phyloP scores from a whole-genome alignment of 2,329 filamentous ascomycete genomes.

The Periconia macrospinosa region DNA sequence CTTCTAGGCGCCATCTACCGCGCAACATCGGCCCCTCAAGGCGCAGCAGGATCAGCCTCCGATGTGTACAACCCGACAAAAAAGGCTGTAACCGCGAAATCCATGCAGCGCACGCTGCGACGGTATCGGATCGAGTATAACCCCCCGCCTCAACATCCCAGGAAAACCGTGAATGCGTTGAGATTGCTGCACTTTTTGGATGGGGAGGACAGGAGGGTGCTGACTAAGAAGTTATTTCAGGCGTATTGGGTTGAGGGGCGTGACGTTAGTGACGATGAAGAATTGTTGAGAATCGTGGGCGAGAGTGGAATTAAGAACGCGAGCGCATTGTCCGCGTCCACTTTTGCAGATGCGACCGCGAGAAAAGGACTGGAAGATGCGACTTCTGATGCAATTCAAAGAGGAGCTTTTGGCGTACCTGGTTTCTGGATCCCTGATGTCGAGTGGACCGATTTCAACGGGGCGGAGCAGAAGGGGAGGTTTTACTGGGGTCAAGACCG shows the following conservation, averaged over 20 bases:
- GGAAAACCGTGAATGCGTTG: slow-evolving; percentile 37
- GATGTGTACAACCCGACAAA: slow-evolving; percentile 41
- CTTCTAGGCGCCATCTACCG: slow-evolving; percentile 42
- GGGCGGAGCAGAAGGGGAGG: slow-evolving; percentile 17
- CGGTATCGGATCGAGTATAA: slow-evolving; percentile 33
- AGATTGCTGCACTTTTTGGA: slow-evolving; percentile 29
- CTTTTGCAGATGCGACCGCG: slow-evolving; percentile 21
- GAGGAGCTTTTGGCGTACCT: slow-evolving; percentile 40
- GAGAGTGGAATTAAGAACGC: slow-evolving; percentile 26
- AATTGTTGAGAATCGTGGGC: slow-evolving; percentile 24
- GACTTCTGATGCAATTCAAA: slow-evolving; percentile 30
- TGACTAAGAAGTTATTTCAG: slow-evolving; percentile 30
- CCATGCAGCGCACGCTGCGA: slow-evolving; percentile 34
- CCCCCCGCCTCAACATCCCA: slow-evolving; percentile 34
- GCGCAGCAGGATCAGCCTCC: slow-evolving; percentile 36
- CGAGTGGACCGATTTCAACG: slow-evolving; percentile 18
- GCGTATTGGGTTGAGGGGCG: slow-evolving; percentile 38
- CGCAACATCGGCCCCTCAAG: slow-evolving; percentile 38
- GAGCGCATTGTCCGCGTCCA: slow-evolving; percentile 3
- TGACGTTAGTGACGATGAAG: slow-evolving; percentile 26
- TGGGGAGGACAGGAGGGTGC: slow-evolving; percentile 14
- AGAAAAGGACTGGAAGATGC: slow-evolving; percentile 27
- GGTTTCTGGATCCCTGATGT: slow-evolving; percentile 36
- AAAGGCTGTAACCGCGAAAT: slow-evolving; percentile 27
- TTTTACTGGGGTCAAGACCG: slow-evolving; percentile 42